Evolutionary conservation across 495 filamentous ascomycete species (phyloP), one percentile per base, ranked within the genome.

Genomic region (Neurospora pannonica): DNA sequence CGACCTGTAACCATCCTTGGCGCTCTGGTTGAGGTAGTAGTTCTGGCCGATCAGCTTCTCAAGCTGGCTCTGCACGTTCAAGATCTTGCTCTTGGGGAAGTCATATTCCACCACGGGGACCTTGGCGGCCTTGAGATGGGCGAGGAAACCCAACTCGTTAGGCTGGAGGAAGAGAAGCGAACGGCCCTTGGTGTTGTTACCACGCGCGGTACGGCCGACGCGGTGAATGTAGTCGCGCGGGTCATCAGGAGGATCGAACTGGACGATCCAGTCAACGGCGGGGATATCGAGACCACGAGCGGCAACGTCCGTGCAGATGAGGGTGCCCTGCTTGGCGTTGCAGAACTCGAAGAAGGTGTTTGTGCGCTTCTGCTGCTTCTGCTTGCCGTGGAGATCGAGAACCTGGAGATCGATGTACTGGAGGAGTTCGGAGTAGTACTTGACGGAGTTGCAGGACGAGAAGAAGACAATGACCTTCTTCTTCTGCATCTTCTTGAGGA

Each of bases 401-500:
- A 97, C 95, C 24, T 93, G 95, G 9, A 98, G 87, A 82, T 99
- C 96, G 74, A 98, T 98, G 82, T 96, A 97, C 83, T 97, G 97
- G 71, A 97, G 88, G 2, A 98, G 90, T 78, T 99, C 96, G 17
- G 93, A 89, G 83, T 97, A 92, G 84, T 97, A 97, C 78, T 97
- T 97, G 72, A 98, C 96, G 71, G 92, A 95, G 77, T 93, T 94
- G 79, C 96, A 98, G 81, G 92, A 95, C 46, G 92, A 94, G 83
- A 97, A 93, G 86, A 99, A 98, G 48, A 99, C 95, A 75, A 99
- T 97, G 76, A 97, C 92, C 86, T 98, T 98, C 88, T 97, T 98
- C 84, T 89, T 89, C 91, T 77, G 91, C 86, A 83, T 93, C 78
- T 91, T 90, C 86, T 97, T 97, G 42, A 99, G 86, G 87, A 99